These are phyloP conservation scores for Goffeauzyma gilvescens DNA, from an alignment of 768 basidiomycete genomes.

Conservation along the genomic window DNA sequence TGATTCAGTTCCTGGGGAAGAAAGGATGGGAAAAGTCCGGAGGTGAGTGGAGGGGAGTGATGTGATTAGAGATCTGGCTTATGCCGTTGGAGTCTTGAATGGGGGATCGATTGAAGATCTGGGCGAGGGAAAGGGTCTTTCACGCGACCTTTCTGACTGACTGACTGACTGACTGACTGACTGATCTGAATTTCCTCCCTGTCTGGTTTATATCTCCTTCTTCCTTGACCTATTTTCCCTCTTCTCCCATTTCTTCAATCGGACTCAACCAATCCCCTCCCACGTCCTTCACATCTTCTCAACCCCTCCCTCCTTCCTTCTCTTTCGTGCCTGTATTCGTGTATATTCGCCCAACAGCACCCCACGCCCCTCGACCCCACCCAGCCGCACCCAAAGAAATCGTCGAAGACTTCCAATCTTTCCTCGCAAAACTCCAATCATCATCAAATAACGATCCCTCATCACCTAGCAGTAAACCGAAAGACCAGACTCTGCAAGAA, in stretches of 20 bases:
- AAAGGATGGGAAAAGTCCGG: too few relatives aligned
- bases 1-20: slow-evolving; percentile 30
- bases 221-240: background rate
- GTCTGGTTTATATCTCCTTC: too few relatives aligned
- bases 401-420: slow-evolving; percentile 24
- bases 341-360: slow-evolving; percentile 14
- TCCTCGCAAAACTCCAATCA: slow-evolving; percentile 30
- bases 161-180: too few relatives aligned
- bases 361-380: slow-evolving; percentile 29
- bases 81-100: too few relatives aligned
- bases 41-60: too few relatives aligned
- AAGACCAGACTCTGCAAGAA: slow-evolving; percentile 13
- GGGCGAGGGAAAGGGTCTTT: slow-evolving; percentile 8
- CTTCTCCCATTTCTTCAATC: background rate
- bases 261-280: background rate
- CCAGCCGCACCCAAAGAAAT: slow-evolving; percentile 28
- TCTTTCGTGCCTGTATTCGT: background rate
- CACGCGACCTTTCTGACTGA: background rate
- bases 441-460: slow-evolving; percentile 12
- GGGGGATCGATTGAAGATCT: slow-evolving; percentile 14
- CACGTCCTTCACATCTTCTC: too few relatives aligned
- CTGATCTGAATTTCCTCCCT: too few relatives aligned
- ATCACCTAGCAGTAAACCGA: slow-evolving; percentile 18
- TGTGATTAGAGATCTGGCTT: too few relatives aligned
- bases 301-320: background rate